Base-by-base conservation (phyloP, 192 early-diverging fungal species). In the Podila horticola region DNA sequence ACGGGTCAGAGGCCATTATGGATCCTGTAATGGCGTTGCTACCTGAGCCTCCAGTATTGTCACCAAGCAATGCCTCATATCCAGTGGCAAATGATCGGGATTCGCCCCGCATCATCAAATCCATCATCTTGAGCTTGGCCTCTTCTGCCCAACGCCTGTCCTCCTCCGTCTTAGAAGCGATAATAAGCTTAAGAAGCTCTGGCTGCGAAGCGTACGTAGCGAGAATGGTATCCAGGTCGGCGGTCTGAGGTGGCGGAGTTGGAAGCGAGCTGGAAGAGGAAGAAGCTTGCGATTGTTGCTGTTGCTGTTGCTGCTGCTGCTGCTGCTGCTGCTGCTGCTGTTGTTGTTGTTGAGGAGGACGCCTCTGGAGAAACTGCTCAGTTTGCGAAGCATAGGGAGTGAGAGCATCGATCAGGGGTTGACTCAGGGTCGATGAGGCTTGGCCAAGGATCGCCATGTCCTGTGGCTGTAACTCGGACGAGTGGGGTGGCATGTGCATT, bases 71-170 rank as follows among this genome's bases (percentile, higher is more conserved):
- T 5, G 41, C 38, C 9, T 82, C 74, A 22, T 84, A 79, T 4
- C 70, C 73, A 11, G 81, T 83, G 58, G 66, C 57, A 55, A 68
- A 62, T 2, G 41, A 20, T 62, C 64, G 72, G 51, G 72, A 66
- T 48, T 85, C 76, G 5, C 74, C 67, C 13, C 86, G 70, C 70
- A 81, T 81, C 51, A 85, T 75, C 45, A 86, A 64, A 62, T 90
- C 88, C 26, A 88, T 67, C 30, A 82, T 79, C 64, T 82, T 74
- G 65, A 90, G 71, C 62, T 85, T 84, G 11, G 88, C 88, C 75
- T 90, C 88, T 64, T 90, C 88, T 10, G 87, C 82, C 63, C 83
- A 79, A 51, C 88, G 87, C 51, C 85, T 83, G 52, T 90, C 88
- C 64, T 90, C 88, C 62, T 90, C 88, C 10, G 86, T 84, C 71